Evolutionary conservation across 257 asterid species (phyloP).

Genomic region (Solanum pimpinellifolium): DNA sequence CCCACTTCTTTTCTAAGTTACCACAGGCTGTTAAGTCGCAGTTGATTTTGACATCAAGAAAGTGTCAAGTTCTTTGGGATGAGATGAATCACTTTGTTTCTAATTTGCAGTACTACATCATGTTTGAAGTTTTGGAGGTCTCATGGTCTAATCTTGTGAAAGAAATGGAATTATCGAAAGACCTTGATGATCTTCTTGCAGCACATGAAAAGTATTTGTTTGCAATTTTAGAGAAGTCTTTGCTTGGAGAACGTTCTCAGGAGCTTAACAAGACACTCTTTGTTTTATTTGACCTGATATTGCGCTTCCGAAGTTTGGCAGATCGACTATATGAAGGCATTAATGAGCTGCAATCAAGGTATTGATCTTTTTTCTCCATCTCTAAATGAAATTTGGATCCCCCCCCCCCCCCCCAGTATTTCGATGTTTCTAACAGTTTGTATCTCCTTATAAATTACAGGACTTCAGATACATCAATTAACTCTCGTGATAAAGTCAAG

Average conservation of each 20-base stretch:
- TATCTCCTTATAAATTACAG: constrained; percentile 28
- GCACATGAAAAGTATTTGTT: constrained; percentile 86
- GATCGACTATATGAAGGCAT: constrained; percentile 95
- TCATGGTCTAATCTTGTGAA: constrained; percentile 85
- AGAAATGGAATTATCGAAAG: constrained; percentile 87
- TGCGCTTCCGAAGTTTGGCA: constrained; percentile 76
- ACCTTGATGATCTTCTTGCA: constrained; percentile 82
- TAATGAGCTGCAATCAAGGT: constrained; percentile 89
- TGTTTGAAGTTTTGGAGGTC: constrained; percentile 96
- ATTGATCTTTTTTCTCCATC: constrained; percentile 2
- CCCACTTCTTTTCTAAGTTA: constrained; percentile 59
- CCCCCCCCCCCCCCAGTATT: not conserved
- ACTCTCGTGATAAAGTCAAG: constrained; percentile 43
- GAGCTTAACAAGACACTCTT: constrained; percentile 67
- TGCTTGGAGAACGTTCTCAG: constrained; percentile 83
- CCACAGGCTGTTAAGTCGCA: constrained; percentile 68
- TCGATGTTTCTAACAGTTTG: constrained; percentile 1
- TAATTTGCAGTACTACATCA: constrained; percentile 90
- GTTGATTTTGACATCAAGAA: constrained; percentile 78
- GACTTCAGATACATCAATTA: constrained; percentile 31
- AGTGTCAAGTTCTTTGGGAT: constrained; percentile 97
- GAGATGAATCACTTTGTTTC: constrained; percentile 98
- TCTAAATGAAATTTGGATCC: not conserved
- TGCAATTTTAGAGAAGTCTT: constrained; percentile 90
- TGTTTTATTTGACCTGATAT: constrained; percentile 71